Evolutionary conservation across 2,329 filamentous ascomycete genomes (phyloP).

Genomic region (Colletotrichum sidae): DNA sequence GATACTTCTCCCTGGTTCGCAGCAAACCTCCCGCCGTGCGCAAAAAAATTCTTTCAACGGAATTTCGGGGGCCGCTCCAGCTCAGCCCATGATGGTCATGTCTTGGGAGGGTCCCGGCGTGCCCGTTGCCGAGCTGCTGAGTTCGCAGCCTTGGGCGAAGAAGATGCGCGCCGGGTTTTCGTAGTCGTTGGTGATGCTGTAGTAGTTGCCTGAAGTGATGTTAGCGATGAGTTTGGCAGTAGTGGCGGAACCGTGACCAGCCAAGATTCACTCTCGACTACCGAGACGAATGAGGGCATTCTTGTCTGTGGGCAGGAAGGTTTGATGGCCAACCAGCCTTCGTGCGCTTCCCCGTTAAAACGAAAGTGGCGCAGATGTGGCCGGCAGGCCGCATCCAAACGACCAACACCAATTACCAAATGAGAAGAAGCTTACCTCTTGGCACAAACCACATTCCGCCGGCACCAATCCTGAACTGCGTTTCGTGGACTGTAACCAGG

Average conservation of each 20-base stretch:
- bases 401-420: constrained; percentile 19
- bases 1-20: too few relatives aligned
- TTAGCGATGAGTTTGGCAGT: constrained; percentile 27
- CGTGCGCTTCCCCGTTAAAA: not conserved
- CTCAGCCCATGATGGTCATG: constrained; percentile 33
- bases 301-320: too few relatives aligned
- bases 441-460: constrained; percentile 96
- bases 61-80: not conserved
- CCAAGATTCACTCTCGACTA: too few relatives aligned
- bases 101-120: constrained; percentile 20
- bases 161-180: constrained; percentile 82
- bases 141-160: constrained; percentile 88
- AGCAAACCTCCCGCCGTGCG: not conserved
- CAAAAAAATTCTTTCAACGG: not conserved
- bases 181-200: constrained; percentile 87
- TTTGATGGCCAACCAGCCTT: too few relatives aligned
- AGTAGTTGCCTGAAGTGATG: constrained; percentile 80
- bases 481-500: constrained; percentile 80
- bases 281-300: too few relatives aligned
- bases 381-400: not conserved
- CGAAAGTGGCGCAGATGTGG: not conserved
- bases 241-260: too few relatives aligned
- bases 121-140: constrained; percentile 39
- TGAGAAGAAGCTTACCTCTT: constrained; percentile 73
- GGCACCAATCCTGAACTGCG: constrained; percentile 83